These are phyloP conservation scores for Dioszegia hungarica DNA, from an alignment of 768 basidiomycete species.

Conservation along the genomic window DNA sequence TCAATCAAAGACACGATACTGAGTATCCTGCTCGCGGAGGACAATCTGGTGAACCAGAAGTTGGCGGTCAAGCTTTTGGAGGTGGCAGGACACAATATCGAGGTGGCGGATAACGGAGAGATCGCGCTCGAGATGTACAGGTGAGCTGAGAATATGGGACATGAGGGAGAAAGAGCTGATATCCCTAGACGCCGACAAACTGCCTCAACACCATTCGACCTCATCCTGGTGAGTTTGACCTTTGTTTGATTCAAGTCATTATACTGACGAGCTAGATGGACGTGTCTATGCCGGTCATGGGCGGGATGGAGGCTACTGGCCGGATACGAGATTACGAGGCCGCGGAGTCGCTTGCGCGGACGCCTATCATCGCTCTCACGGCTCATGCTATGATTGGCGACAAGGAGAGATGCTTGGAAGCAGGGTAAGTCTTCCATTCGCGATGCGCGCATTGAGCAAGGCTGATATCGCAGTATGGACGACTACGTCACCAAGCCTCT, in stretches of 20 bases:
- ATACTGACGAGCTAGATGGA: slow-evolving; percentile 66
- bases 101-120: slow-evolving; percentile 95
- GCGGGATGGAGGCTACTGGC: slow-evolving; percentile 95
- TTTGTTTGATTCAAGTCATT: not conserved
- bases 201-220: slow-evolving; percentile 73
- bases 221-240: slow-evolving; percentile 68
- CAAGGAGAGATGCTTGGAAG: slow-evolving; percentile 48
- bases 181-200: slow-evolving; percentile 49
- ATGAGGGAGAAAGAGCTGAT: slow-evolving; percentile 4
- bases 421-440: slow-evolving; percentile 28
- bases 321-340: slow-evolving; percentile 80
- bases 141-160: not conserved
- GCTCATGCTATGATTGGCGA: slow-evolving; percentile 72
- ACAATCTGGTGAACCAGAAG: slow-evolving; percentile 73
- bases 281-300: slow-evolving; percentile 75
- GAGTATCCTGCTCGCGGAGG: slow-evolving; percentile 93
- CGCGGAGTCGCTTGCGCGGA: slow-evolving; percentile 63
- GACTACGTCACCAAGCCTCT: slow-evolving; percentile 45
- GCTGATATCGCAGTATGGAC: slow-evolving; percentile 22
- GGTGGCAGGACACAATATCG: slow-evolving; percentile 89
- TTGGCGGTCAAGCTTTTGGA: slow-evolving; percentile 94
- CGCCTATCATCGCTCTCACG: slow-evolving; percentile 92
- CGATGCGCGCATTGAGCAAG: not conserved
- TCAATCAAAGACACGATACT: slow-evolving; percentile 79
- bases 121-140: slow-evolving; percentile 77